Base-by-base conservation (phyloP, 345 rosid species). In the Salix suchowensis region DNA sequence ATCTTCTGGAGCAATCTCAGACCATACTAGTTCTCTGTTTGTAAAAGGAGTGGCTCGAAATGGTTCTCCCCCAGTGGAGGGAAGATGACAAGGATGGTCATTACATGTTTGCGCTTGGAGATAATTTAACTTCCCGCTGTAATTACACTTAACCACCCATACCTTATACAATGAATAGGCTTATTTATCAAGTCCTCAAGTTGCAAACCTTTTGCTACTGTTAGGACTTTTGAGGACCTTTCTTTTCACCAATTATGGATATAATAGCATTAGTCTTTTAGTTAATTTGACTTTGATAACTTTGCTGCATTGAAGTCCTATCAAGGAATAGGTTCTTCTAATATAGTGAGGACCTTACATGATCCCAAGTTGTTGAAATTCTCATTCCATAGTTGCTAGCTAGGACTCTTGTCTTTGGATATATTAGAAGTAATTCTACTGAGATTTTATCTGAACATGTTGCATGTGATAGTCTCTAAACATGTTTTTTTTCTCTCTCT, bases 21-120 rank as follows among this genome's bases (percentile, higher is more conserved):
- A 82, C 74, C 84, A 86, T 80, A 79, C 86, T 83, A 71, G 77
- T 72, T 78, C 85, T 40, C 79, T 86, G 61, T 78, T 68, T 86
- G 83, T 85, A 67, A 90, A 88, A 75, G 89, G 78, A 85, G 91
- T 82, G 69, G 89, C 83, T 82, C 88, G 87, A 87, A 92, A 85
- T 87, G 91, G 87, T 84, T 91, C 97, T 36, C 92, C 98, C 80
- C 97, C 94, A n/a, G 36, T 85, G 92, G 94, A 83, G 97, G 80
- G 98, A 90, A 82, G 97, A 94, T 88, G 97, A 94, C 94, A 94
- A 92, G 81, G 97, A 94, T 88, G 97, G 97, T 62, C 98, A 94
- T 94, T 94, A 88, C 92, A 89, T 88, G 94, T 94, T 94, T 92
- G 96, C 90, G 81, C 83, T 91, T 74, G 98, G 98, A 87, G 97